Evolutionary conservation across 2,329 filamentous ascomycete species (phyloP), one percentile per base, ranked within the genome.

Genomic region (Xylaria sp.): DNA sequence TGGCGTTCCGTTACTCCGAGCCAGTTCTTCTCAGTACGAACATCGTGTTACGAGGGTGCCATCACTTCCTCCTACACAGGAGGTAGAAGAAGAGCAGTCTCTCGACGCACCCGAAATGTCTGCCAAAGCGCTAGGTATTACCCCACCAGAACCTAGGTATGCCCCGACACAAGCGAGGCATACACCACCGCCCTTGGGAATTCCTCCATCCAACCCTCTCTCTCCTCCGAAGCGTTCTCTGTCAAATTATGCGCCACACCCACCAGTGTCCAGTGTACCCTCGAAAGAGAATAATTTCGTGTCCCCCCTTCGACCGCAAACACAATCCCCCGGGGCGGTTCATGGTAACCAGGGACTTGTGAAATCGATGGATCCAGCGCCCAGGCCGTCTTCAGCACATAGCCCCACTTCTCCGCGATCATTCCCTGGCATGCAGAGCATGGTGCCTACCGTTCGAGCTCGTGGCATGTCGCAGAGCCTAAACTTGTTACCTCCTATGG

Each of bases 401-500:
- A 79, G 78, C 3, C 75, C 78, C n/a, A 75, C 78, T 23, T 76
- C 79, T 2, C 79, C 79, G 4, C 72, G 69, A n/a, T 63, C 68
- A 7, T 50, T 52, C 21, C 53, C 62, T 15, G 46, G 54, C 43
- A 70, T 33, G 5, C 71, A 63, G 35, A 56, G 54, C 59, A 66
- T 64, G 19, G 67, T 54, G 6, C 71, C 78, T 5, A 68, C 71
- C 19, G 70, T 77, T 15, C 79, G 84, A 19, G 76, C 79, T 12
- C 79, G 86, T 55, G 84, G 82, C 1, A 78, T 83, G 56, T 88
- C 86, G 2, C 78, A 86, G 58, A 80, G 78, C 28, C 75, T 88
- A 53, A 86, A 86, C 68, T 81, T 88, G 66, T 80, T 89, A 38
- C 78, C 84, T 8, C 88, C 88, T 1, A 88, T 83, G 1, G 87